Conservation (phyloP, 331 rosid genomes). For the Spiraea crenata region DNA sequence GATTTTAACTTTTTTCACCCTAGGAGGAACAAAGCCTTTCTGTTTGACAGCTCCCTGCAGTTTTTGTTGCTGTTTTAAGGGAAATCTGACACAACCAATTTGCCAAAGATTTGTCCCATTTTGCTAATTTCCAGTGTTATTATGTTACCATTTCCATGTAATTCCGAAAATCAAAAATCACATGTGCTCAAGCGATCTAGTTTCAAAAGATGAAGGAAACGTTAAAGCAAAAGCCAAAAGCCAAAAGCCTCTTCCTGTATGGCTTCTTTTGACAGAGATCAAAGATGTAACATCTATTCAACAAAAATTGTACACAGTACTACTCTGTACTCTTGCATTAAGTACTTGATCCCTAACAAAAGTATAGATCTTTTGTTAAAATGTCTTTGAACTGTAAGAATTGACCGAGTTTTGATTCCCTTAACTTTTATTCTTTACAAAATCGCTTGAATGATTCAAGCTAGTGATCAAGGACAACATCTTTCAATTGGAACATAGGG, state of each 20-base stretch:
- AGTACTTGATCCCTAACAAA: too few species aligned
- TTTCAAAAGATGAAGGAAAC: not conserved
- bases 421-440: too few species aligned
- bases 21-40: constrained; percentile 28
- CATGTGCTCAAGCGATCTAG: too few species aligned
- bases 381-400: too few species aligned
- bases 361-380: too few species aligned
- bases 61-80: constrained; percentile 22
- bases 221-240: not conserved
- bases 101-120: constrained; percentile 15
- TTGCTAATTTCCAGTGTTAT: not conserved
- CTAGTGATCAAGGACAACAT: too few species aligned
- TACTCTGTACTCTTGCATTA: too few species aligned
- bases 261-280: not conserved
- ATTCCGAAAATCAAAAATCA: not conserved
- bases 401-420: too few species aligned
- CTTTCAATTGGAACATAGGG: too few species aligned
- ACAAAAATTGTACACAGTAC: not conserved
- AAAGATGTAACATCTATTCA: not conserved
- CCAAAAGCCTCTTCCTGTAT: not conserved
- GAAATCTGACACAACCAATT: constrained; percentile 29
- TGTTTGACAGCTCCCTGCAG: constrained; percentile 26
- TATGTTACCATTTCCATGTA: constrained; percentile 25
- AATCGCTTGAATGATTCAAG: too few species aligned
- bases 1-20: constrained; percentile 15